Conservation (phyloP, 2,329 filamentous ascomycete species). For the Setomelanomma holmii region DNA sequence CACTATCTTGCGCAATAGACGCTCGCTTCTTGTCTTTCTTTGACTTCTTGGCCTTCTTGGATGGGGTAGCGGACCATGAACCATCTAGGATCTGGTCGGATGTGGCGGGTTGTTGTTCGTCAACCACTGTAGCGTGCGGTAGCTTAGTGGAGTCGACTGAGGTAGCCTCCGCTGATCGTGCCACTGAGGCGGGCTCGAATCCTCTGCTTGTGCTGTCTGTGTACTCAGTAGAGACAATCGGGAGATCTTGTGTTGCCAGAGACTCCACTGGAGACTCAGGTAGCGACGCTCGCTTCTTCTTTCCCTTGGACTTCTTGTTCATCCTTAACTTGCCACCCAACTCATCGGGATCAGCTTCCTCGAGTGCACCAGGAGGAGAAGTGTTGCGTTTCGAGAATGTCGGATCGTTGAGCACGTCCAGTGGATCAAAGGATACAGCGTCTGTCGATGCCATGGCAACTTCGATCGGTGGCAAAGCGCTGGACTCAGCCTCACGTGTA, state of each 20-base stretch:
- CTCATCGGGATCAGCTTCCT: conserved; percentile 47
- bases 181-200: too few species aligned
- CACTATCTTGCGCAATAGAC: conserved; percentile 36
- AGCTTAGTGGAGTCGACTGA: neutral
- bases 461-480: conserved; percentile 44
- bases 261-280: conserved; percentile 13
- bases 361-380: conserved; percentile 40
- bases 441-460: conserved; percentile 41
- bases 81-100: conserved; percentile 14
- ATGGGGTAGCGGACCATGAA: conserved; percentile 12
- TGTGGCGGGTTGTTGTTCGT: conserved; percentile 5
- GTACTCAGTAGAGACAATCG: neutral
- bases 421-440: conserved; percentile 47
- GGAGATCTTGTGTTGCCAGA: neutral
- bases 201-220: neutral
- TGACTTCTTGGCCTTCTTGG: conserved; percentile 37
- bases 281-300: conserved; percentile 45
- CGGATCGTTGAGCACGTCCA: conserved; percentile 46
- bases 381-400: conserved; percentile 44
- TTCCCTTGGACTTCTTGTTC: conserved; percentile 54
- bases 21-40: conserved; percentile 39
- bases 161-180: too few species aligned
- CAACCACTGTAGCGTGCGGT: neutral
- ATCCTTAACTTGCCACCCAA: conserved; percentile 48
- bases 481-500: conserved; percentile 17